Conservation (phyloP, 352 stramenopile genomes). For the Phytopythium mirpurense region DNA sequence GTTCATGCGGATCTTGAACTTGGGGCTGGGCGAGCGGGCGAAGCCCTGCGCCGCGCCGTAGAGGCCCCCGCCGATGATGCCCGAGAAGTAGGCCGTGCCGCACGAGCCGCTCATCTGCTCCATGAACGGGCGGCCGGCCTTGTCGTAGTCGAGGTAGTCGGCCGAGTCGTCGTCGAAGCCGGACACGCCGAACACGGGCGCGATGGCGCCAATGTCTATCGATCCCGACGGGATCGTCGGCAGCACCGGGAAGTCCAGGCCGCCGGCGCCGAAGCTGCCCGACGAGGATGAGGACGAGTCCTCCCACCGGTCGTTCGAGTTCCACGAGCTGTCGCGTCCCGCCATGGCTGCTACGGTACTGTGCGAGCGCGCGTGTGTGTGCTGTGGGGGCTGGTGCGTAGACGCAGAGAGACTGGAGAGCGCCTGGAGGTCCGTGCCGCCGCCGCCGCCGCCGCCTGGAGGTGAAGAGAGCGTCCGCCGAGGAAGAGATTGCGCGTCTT, state of each 20-base stretch:
- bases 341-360: slow-evolving; percentile 33
- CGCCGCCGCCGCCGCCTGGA: too few relatives aligned
- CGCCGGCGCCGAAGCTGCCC: slow-evolving; percentile 38
- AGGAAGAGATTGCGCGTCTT: slow-evolving; percentile 13
- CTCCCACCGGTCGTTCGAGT: slow-evolving; percentile 75
- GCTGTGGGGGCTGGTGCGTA: not conserved
- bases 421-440: not conserved
- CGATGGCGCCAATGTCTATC: slow-evolving; percentile 80
- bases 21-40: slow-evolving; percentile 64
- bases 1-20: slow-evolving; percentile 89
- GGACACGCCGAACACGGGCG: slow-evolving; percentile 82
- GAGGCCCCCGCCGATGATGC: slow-evolving; percentile 72
- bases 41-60: slow-evolving; percentile 70
- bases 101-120: slow-evolving; percentile 79
- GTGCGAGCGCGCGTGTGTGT: not conserved
- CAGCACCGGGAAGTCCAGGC: slow-evolving; percentile 63
- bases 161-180: slow-evolving; percentile 68
- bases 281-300: slow-evolving; percentile 41
- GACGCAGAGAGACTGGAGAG: not conserved
- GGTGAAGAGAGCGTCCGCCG: not conserved
- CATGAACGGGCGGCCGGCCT: slow-evolving; percentile 77
- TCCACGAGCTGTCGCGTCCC: slow-evolving; percentile 41
- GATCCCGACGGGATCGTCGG: slow-evolving; percentile 66
- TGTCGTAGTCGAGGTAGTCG: slow-evolving; percentile 86
- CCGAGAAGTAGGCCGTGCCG: slow-evolving; percentile 79